Evolutionary conservation across 73 alveolate genomes (phyloP).

Genomic region (Paramecium sexaurelia): DNA sequence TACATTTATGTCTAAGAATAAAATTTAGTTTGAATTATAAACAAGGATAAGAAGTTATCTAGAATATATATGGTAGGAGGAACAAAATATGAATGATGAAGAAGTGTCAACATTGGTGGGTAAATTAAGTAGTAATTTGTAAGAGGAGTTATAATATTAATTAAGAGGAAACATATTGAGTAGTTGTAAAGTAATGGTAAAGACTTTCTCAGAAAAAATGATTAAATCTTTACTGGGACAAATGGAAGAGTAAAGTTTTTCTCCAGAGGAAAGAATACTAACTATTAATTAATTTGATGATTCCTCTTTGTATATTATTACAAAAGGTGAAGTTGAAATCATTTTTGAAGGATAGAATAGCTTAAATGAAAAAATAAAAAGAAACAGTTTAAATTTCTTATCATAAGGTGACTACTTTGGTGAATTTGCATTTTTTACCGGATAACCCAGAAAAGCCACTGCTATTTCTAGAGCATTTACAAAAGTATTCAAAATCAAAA

Average conservation of each 20-base stretch:
- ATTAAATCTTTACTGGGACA: conserved; percentile 68
- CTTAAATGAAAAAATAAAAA: conserved; percentile 24
- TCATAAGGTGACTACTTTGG: conserved; percentile 81
- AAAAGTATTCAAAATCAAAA: conserved; percentile 70
- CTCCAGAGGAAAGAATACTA: conserved; percentile 81
- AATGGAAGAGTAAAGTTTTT: conserved; percentile 75
- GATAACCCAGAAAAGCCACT: conserved; percentile 78
- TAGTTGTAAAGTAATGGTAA: conserved; percentile 71
- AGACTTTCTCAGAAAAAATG: conserved; percentile 71
- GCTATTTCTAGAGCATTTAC: conserved; percentile 84
- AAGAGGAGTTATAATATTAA: conserved; percentile 72
- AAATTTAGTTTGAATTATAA: conserved; percentile 78
- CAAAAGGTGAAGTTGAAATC: conserved; percentile 80
- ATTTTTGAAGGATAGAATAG: conserved; percentile 68
- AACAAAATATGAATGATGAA: conserved; percentile 78
- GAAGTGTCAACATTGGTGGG: conserved; percentile 77
- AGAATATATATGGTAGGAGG: conserved; percentile 80
- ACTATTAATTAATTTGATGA: conserved; percentile 78
- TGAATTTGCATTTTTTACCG: conserved; percentile 85
- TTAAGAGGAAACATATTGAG: conserved; percentile 78
- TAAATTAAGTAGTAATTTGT: conserved; percentile 74
- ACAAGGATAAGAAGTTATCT: conserved; percentile 81
- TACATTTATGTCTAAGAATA: conserved; percentile 75
- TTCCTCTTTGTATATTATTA: conserved; percentile 76
- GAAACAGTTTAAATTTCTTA: conserved; percentile 71